Conservation (phyloP, 2,329 filamentous ascomycete species). For the Sphaerulina vaccinii region DNA sequence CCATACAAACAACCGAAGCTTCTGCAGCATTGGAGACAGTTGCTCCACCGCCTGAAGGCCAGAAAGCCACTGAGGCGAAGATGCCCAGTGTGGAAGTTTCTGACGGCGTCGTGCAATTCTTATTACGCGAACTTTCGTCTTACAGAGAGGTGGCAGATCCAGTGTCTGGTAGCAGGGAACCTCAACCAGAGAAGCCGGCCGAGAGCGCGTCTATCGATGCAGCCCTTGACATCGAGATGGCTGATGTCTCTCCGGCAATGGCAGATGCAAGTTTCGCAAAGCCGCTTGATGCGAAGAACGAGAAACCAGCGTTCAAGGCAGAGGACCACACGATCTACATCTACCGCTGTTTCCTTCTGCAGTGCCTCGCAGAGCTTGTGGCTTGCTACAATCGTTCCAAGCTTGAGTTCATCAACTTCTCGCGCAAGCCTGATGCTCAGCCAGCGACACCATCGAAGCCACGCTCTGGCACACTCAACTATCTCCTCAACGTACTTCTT, state of each 20-base stretch:
- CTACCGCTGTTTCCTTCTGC: constrained; percentile 91
- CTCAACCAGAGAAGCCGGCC: constrained; percentile 42
- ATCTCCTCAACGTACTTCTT: constrained; percentile 78
- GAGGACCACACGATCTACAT: constrained; percentile 95
- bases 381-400: constrained; percentile 92
- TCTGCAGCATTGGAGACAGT: constrained; percentile 50
- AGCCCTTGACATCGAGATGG: constrained; percentile 53
- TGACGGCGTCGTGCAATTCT: constrained; percentile 91
- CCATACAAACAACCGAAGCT: constrained; percentile 27
- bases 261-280: constrained; percentile 23
- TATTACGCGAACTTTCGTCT: constrained; percentile 86
- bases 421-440: constrained; percentile 80
- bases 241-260: constrained; percentile 34
- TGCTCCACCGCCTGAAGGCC: constrained; percentile 31
- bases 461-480: constrained; percentile 87
- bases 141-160: constrained; percentile 93
- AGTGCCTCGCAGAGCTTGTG: constrained; percentile 85
- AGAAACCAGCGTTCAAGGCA: constrained; percentile 78
- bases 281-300: constrained; percentile 37
- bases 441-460: constrained; percentile 90
- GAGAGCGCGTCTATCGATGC: constrained; percentile 37
- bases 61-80: constrained; percentile 71
- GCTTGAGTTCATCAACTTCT: constrained; percentile 99
- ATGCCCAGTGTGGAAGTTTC: constrained; percentile 85
- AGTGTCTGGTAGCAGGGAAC: constrained; percentile 52